Percentiles rank a stretch among this genome's conserved stretches.
phyloP scores from a whole-genome alignment of 768 basidiomycete genomes.

The Udeniomyces megalosporus region DNA sequence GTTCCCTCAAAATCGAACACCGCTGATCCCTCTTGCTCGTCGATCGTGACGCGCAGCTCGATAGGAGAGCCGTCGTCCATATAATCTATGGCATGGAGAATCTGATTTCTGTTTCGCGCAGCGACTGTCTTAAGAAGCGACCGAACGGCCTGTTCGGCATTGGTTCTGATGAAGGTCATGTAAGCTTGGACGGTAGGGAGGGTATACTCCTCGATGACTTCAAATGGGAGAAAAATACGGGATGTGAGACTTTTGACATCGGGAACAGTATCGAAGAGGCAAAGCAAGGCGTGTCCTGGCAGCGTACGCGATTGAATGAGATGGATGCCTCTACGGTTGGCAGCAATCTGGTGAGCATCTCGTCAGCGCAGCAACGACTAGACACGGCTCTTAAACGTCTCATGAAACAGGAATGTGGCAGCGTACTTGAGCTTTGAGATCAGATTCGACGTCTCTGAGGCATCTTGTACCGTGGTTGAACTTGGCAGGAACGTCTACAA shows the following conservation, averaged over 20 bases:
- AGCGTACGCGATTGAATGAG: conserved; percentile 18
- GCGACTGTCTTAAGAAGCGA: conserved; percentile 22
- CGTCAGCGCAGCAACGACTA: too few relatives aligned
- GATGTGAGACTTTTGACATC: too few relatives aligned
- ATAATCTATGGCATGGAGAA: conserved; percentile 13
- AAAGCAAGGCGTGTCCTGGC: too few relatives aligned
- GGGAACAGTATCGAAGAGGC: too few relatives aligned
- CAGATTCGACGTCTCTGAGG: conserved; percentile 24
- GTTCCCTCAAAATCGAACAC: conserved; percentile 21
- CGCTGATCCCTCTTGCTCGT: conserved; percentile 17
- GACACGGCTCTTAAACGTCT: too few relatives aligned
- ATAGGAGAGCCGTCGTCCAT: conserved; percentile 23
- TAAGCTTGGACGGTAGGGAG: conserved; percentile 22
- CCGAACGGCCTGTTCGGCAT: conserved; percentile 22
- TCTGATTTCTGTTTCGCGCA: conserved; percentile 9
- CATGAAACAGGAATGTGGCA: too few relatives aligned
- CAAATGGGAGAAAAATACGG: too few relatives aligned
- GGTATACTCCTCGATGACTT: conserved; percentile 23
- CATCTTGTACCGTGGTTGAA: conserved; percentile 22
- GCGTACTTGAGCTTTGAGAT: conserved; percentile 18
- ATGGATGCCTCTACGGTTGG: conserved; percentile 20
- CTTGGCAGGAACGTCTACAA: conserved; percentile 20
- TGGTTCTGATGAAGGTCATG: conserved; percentile 19
- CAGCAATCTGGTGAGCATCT: conserved; percentile 4
- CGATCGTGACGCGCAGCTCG: conserved; percentile 18